These are phyloP conservation scores for Candida palmyrensis DNA, from an alignment of 805 yeast genomes.

Conservation along the genomic window DNA sequence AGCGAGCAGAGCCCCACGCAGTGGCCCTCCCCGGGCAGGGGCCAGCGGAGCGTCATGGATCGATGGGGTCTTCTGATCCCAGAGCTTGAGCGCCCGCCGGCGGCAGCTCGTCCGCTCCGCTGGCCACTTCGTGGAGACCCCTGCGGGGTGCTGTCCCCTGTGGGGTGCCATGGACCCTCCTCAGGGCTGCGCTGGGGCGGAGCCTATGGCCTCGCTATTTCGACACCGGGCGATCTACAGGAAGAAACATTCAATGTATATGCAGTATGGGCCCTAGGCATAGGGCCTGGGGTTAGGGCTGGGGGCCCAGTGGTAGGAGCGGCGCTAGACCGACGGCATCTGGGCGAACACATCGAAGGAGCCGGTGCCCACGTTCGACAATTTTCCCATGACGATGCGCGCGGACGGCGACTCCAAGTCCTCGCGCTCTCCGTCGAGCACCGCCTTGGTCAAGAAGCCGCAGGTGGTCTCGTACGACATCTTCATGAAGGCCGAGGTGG, in stretches of 20 bases:
- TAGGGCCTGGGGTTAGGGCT: not conserved
- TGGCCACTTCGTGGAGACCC: not conserved
- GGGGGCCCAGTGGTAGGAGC: too few species aligned
- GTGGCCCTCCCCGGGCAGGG: not conserved
- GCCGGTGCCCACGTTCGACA: conserved; percentile 93
- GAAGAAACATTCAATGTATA: not conserved
- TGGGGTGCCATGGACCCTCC: too few species aligned
- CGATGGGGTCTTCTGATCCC: too few species aligned
- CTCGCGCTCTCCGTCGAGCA: conserved; percentile 86
- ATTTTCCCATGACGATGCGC: conserved; percentile 85
- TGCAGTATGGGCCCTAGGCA: conserved; percentile 2
- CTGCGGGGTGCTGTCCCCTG: too few species aligned
- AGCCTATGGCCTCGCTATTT: not conserved
- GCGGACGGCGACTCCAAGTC: conserved; percentile 89
- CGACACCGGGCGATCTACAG: not conserved
- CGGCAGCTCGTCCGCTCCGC: not conserved
- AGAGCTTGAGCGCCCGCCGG: too few species aligned
- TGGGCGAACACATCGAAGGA: conserved; percentile 73
- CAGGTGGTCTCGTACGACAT: conserved; percentile 99
- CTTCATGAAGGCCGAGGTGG: conserved; percentile 94
- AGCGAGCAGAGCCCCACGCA: not conserved
- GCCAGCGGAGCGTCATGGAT: not conserved
- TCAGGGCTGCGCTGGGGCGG: not conserved
- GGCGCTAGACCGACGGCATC: conserved; percentile 32
- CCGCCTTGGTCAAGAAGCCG: conserved; percentile 95